Conservation (phyloP, 805 yeast species). For the Candida ascalaphidarum region DNA sequence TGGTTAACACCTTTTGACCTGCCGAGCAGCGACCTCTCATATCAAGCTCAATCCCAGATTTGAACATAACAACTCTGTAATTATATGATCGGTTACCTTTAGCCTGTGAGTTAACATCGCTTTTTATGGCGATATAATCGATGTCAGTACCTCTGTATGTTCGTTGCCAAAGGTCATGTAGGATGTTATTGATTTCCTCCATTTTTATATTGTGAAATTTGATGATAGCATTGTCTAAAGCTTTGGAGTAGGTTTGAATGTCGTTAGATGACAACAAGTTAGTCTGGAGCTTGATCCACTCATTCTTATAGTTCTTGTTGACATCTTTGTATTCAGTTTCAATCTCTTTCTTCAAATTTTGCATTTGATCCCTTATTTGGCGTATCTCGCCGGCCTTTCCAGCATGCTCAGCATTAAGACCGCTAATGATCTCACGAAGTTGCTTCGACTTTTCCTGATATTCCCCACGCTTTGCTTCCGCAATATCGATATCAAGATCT, state of each 20-base stretch:
- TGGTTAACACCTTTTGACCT: constrained; percentile 92
- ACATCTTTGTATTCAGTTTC: constrained; percentile 64
- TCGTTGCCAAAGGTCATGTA: constrained; percentile 88
- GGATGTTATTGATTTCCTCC: constrained; percentile 82
- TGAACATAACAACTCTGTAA: constrained; percentile 91
- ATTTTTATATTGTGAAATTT: constrained; percentile 82
- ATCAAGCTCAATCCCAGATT: constrained; percentile 84
- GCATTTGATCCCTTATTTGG: constrained; percentile 70
- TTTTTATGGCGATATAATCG: constrained; percentile 77
- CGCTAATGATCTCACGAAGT: constrained; percentile 44
- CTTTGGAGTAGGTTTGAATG: constrained; percentile 70
- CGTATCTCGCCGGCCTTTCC: constrained; percentile 79
- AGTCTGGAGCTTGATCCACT: constrained; percentile 71
- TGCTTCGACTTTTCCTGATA: constrained; percentile 50
- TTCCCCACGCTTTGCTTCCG: constrained; percentile 50
- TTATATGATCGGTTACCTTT: constrained; percentile 66
- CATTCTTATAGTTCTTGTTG: constrained; percentile 53
- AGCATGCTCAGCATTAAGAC: constrained; percentile 55
- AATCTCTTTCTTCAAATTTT: constrained; percentile 48
- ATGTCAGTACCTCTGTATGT: constrained; percentile 95
- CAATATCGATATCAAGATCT: constrained; percentile 44
- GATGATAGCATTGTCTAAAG: constrained; percentile 90
- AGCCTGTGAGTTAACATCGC: constrained; percentile 55
- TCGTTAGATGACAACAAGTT: constrained; percentile 73
- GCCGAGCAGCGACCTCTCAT: constrained; percentile 99